A percentile compares a stretch with the other conserved stretches of the same genome.
These are phyloP conservation scores for Rhodotorula toruloides DNA, from an alignment of 768 basidiomycete species.

Conservation along the genomic window DNA sequence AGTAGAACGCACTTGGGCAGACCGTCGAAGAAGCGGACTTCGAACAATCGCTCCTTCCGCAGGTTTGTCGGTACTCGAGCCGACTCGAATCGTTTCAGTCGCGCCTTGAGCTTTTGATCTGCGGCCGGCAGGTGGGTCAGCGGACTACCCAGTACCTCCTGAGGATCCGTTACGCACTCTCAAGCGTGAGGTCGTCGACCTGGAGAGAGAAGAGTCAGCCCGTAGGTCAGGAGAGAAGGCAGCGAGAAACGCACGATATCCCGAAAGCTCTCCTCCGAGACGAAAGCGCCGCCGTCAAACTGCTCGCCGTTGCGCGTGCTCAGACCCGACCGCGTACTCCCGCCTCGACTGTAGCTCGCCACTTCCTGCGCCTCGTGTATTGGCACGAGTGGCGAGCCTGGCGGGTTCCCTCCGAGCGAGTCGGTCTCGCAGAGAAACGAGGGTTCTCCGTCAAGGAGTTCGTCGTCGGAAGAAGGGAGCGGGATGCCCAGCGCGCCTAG, in stretches of 20 bases:
- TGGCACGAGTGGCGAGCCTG: neutral
- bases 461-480: neutral
- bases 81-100: constrained; percentile 16
- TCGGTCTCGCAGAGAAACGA: constrained; percentile 1
- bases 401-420: constrained; percentile 14
- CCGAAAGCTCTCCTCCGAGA: constrained; percentile 24
- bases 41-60: constrained; percentile 27
- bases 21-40: constrained; percentile 26
- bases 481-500: constrained; percentile 22
- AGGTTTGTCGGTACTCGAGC: constrained; percentile 8
- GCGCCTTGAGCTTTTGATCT: constrained; percentile 21
- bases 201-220: neutral
- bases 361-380: neutral
- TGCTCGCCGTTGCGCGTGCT: constrained; percentile 4
- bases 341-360: constrained; percentile 26
- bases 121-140: too few relatives aligned
- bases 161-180: too few relatives aligned
- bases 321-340: constrained; percentile 19
- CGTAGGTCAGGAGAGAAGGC: too few relatives aligned
- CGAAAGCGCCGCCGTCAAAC: neutral
- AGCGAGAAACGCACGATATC: constrained; percentile 14
- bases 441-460: neutral
- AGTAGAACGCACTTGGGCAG: constrained; percentile 15
- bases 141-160: too few relatives aligned
- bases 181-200: constrained; percentile 29